These are phyloP conservation scores for Boletus subluridellus DNA, from an alignment of 1,284 basidiomycete species.

Conservation along the genomic window DNA sequence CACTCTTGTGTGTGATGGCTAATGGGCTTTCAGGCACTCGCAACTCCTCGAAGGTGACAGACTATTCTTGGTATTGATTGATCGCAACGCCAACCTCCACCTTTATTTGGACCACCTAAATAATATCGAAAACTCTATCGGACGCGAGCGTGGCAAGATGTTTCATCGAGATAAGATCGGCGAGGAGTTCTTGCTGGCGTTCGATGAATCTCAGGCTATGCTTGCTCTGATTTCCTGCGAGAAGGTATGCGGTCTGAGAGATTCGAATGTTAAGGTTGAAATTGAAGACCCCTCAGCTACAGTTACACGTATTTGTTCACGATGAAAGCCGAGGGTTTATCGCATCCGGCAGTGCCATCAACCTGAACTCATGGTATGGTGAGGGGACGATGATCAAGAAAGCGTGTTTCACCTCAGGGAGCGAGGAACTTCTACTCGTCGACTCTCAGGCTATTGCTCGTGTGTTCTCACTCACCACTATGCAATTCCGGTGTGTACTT, in stretches of 20 bases:
- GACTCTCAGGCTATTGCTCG: conserved; percentile 42
- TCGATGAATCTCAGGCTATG: conserved; percentile 48
- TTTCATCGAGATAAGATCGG: conserved; percentile 47
- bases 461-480: conserved; percentile 50
- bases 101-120: conserved; percentile 40
- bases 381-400: conserved; percentile 33
- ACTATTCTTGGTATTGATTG: conserved; percentile 42
- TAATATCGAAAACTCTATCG: conserved; percentile 35
- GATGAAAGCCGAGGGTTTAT: conserved; percentile 40
- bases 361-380: conserved; percentile 45
- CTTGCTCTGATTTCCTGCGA: conserved; percentile 42
- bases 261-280: neutral
- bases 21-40: conserved; percentile 32
- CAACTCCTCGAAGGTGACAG: conserved; percentile 39
- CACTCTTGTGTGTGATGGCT: neutral
- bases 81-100: conserved; percentile 30
- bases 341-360: conserved; percentile 39
- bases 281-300: conserved; percentile 27
- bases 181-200: conserved; percentile 41
- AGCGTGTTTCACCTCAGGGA: conserved; percentile 43
- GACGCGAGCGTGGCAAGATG: conserved; percentile 29
- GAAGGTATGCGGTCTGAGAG: conserved; percentile 33
- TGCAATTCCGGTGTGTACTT: conserved; percentile 47
- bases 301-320: conserved; percentile 44
- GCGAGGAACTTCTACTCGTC: conserved; percentile 50